Base-by-base conservation (phyloP, 2,329 filamentous ascomycete species). In the Fusarium duplospermum region DNA sequence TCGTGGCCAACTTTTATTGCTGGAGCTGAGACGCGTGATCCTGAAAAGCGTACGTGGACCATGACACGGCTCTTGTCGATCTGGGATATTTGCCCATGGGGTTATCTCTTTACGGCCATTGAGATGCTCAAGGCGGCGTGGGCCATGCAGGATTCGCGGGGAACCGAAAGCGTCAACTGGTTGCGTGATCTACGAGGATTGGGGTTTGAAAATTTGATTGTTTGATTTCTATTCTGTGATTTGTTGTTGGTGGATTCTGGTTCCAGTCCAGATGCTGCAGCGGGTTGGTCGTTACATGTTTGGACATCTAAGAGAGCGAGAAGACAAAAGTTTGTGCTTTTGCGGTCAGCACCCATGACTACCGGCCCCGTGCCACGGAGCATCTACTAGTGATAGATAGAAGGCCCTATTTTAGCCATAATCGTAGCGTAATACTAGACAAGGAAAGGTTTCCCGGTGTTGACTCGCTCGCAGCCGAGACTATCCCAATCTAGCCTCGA, bases 1-100 rank as follows among this genome's bases (percentile, higher is more conserved):
- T 87, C 87, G n/a, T 91, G 89, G 89, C 88, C 89, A 2, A 83
- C 88, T 0, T 90, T 90, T 71, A 85, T 91, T 33, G 87, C 87
- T 3, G 89, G 89, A 2, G 88, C 88, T 0, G 89, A 90, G 74
- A 86, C 87, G 4, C 83, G 84, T 47, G 84, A 88, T 62, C 79
- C 81, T 0, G 80, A 82, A 38, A 86, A 85, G 66, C 83, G 88
- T 42, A 82, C 80, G 4, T 90, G 88, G 88, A 84, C 87, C n/a
- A 81, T 89, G 76, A 81, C 86, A 61, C 85, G 86, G 14, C 77
- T 88, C 50, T 77, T 85, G 69, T 81, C 80, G 36, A 85, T 87
- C 76, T 85, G 84, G 80, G 81, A 82, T 22, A 81, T 83, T 20
- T 86, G 85, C 67, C 85, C 86, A 0, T 88, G 87, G 86, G 86